Conservation (phyloP, 2,329 filamentous ascomycete genomes). For the Hawksworthiomyces lignivorus region DNA sequence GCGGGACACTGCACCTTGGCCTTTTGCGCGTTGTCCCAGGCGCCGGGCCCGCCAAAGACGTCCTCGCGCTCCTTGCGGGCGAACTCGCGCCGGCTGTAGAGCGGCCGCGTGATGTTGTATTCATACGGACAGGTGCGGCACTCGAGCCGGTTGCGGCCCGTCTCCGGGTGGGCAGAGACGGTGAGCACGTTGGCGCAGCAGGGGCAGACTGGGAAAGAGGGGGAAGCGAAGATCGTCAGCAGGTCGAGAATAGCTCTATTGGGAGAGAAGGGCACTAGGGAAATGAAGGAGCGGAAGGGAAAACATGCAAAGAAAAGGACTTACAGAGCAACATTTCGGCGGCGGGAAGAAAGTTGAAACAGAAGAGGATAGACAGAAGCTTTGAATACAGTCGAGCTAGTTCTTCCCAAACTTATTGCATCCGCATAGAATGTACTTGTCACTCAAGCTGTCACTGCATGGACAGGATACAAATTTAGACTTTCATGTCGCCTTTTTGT, state of each 20-base stretch:
- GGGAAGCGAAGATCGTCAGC: too few relatives aligned
- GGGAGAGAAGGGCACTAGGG: background rate
- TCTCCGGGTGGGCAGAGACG: conserved; percentile 49
- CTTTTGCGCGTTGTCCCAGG: conserved; percentile 89
- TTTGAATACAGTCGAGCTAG: too few relatives aligned
- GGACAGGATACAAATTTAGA: too few relatives aligned
- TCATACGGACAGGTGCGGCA: conserved; percentile 95
- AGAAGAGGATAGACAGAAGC: too few relatives aligned
- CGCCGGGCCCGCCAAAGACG: conserved; percentile 79
- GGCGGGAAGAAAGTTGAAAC: background rate
- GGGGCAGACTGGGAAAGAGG: conserved; percentile 73
- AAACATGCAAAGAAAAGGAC: background rate
- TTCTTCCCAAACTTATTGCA: too few relatives aligned
- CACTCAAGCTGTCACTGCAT: too few relatives aligned
- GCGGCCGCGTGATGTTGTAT: conserved; percentile 68
- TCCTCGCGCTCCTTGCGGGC: conserved; percentile 81
- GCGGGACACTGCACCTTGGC: conserved; percentile 73
- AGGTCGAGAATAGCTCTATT: too few relatives aligned
- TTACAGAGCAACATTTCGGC: conserved; percentile 59
- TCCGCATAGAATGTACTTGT: too few relatives aligned
- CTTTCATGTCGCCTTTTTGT: too few relatives aligned
- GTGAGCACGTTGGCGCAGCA: conserved; percentile 79
- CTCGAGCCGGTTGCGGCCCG: conserved; percentile 72
- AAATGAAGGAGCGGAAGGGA: background rate
- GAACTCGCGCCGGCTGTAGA: conserved; percentile 78